These are phyloP conservation scores for Mentha longifolia DNA, from an alignment of 257 asterid species.

Conservation along the genomic window DNA sequence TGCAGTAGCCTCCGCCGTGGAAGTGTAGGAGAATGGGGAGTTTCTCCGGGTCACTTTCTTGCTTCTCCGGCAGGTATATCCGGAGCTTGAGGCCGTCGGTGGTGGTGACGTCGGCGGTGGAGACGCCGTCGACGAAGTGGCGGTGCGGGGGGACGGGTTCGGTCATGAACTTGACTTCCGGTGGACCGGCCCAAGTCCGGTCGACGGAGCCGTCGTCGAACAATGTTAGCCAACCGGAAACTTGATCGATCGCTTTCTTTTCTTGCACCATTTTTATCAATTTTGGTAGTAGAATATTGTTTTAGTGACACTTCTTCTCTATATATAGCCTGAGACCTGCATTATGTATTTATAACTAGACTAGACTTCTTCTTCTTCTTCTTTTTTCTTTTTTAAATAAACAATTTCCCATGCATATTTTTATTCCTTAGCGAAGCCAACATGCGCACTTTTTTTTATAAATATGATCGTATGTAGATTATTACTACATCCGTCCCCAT, in stretches of 20 bases:
- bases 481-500: too few relatives aligned
- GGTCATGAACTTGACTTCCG: conserved; percentile 62
- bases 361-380: too few relatives aligned
- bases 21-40: conserved; percentile 64
- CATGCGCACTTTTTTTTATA: too few relatives aligned
- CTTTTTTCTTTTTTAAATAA: too few relatives aligned
- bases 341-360: too few relatives aligned
- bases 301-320: too few relatives aligned
- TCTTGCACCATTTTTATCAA: conserved; percentile 30
- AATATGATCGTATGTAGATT: too few relatives aligned
- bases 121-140: conserved; percentile 50
- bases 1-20: conserved; percentile 77
- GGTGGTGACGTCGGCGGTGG: conserved; percentile 39
- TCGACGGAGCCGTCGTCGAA: conserved; percentile 67
- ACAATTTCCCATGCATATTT: too few relatives aligned
- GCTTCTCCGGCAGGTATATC: conserved; percentile 51
- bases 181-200: conserved; percentile 67
- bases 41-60: conserved; percentile 31
- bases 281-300: too few relatives aligned
- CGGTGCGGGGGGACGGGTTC: conserved; percentile 53
- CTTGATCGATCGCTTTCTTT: conserved; percentile 52
- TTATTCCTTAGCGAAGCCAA: too few relatives aligned
- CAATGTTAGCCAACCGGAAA: conserved; percentile 62
- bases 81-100: conserved; percentile 46
- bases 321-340: too few relatives aligned